Evolutionary conservation across 2,329 filamentous ascomycete genomes (phyloP).

Genomic region (Gaeumannomyces tritici): DNA sequence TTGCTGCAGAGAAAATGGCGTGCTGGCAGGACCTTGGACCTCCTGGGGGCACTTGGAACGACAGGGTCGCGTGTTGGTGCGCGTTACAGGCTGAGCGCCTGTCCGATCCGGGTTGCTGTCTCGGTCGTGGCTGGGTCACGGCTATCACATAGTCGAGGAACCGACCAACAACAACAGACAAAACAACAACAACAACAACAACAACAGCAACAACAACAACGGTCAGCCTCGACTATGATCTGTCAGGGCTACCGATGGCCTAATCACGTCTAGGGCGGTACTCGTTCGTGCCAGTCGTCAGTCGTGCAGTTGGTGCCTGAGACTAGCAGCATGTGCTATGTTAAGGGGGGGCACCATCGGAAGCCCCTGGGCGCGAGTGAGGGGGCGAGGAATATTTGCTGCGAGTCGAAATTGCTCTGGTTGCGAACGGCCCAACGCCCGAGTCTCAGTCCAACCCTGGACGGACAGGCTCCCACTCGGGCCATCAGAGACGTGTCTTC

Average conservation of each 20-base stretch:
- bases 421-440: background rate
- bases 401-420: background rate
- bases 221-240: background rate
- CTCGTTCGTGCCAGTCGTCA: background rate
- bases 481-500: background rate
- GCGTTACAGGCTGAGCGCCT: background rate
- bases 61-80: background rate
- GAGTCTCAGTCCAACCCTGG: background rate
- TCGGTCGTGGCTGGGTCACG: background rate
- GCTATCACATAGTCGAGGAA: background rate
- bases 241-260: background rate
- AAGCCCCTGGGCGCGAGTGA: background rate
- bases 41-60: background rate
- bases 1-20: background rate
- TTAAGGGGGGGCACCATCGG: background rate
- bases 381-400: background rate
- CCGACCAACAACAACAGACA: background rate
- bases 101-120: background rate
- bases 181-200: background rate
- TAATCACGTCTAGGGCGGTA: background rate
- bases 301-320: background rate
- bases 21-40: background rate
- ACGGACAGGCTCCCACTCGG: background rate
- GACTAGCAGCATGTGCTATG: background rate
- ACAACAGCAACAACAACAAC: background rate